phyloP scores from a whole-genome alignment of 2,329 filamentous ascomycete genomes.

The Ciborinia camelliae region DNA sequence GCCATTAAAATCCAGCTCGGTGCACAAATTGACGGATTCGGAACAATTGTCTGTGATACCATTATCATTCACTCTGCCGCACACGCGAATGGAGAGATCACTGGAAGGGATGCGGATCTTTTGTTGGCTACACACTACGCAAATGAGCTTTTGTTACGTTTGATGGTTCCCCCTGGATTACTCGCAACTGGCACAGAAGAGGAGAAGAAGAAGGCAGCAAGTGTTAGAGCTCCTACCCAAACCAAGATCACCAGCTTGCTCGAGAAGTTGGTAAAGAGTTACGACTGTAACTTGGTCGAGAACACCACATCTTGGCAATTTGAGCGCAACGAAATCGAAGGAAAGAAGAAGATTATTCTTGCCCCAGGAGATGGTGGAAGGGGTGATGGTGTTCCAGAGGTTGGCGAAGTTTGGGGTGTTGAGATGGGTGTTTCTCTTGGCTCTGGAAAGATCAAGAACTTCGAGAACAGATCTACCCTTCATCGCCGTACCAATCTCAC shows the following conservation, averaged over 20 bases:
- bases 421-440: constrained; percentile 91
- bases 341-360: constrained; percentile 91
- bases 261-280: constrained; percentile 87
- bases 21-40: constrained; percentile 96
- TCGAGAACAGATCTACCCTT: constrained; percentile 83
- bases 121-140: constrained; percentile 89
- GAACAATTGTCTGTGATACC: constrained; percentile 93
- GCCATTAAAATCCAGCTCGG: constrained; percentile 97
- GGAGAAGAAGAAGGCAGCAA: constrained; percentile 87
- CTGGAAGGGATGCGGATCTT: constrained; percentile 79
- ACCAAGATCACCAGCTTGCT: constrained; percentile 80
- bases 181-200: constrained; percentile 81
- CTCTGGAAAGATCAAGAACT: constrained; percentile 89
- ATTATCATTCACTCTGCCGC: constrained; percentile 67
- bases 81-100: constrained; percentile 60
- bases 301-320: constrained; percentile 98
- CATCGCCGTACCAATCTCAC: constrained; percentile 91
- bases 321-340: constrained; percentile 95
- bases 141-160: constrained; percentile 87
- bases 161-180: constrained; percentile 88
- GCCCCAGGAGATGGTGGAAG: constrained; percentile 81
- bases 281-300: constrained; percentile 90
- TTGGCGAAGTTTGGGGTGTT: constrained; percentile 95
- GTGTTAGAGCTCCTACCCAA: constrained; percentile 80
- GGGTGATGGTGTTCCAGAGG: constrained; percentile 83